These are phyloP conservation scores for Talaromyces sp. DNA, from an alignment of 2,329 filamentous ascomycete species.

Conservation along the genomic window DNA sequence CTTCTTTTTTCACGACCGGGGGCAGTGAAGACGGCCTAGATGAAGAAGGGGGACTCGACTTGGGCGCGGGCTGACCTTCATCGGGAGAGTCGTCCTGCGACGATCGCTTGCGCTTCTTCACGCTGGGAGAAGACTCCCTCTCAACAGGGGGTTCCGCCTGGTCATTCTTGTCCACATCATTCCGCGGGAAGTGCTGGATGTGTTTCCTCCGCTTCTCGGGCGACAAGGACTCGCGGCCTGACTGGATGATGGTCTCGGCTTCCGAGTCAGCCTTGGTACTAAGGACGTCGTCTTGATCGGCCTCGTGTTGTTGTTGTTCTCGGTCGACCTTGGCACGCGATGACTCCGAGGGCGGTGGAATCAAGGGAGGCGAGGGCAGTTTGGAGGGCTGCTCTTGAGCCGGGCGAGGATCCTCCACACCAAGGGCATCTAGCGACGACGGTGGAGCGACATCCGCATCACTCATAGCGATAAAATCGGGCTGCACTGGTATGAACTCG, in stretches of 20 bases:
- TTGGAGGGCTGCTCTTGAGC: constrained; percentile 15
- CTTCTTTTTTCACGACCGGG: constrained; percentile 33
- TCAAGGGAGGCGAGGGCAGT: constrained; percentile 1
- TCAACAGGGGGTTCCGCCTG: background rate
- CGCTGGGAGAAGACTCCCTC: constrained; percentile 1
- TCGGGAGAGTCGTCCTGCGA: constrained; percentile 19
- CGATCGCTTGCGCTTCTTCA: constrained; percentile 12
- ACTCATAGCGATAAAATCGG: constrained; percentile 44
- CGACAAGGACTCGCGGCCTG: constrained; percentile 39
- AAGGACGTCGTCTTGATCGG: constrained; percentile 29
- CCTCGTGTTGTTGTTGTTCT: constrained; percentile 11
- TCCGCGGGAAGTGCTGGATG: constrained; percentile 33
- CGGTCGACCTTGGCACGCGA: constrained; percentile 18
- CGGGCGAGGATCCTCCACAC: constrained; percentile 19
- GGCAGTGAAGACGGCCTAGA: constrained; percentile 24
- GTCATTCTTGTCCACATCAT: constrained; percentile 22
- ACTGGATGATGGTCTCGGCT: constrained; percentile 47
- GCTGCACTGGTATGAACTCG: constrained; percentile 33
- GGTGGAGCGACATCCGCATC: constrained; percentile 37
- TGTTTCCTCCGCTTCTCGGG: constrained; percentile 43
- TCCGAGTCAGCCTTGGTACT: constrained; percentile 43
- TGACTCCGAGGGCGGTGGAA: constrained; percentile 14
- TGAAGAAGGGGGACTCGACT: constrained; percentile 17
- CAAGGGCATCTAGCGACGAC: constrained; percentile 33
- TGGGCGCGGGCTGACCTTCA: constrained; percentile 19